Base-by-base conservation (phyloP, 345 rosid species). In the Euphorbia pulcherrima region DNA sequence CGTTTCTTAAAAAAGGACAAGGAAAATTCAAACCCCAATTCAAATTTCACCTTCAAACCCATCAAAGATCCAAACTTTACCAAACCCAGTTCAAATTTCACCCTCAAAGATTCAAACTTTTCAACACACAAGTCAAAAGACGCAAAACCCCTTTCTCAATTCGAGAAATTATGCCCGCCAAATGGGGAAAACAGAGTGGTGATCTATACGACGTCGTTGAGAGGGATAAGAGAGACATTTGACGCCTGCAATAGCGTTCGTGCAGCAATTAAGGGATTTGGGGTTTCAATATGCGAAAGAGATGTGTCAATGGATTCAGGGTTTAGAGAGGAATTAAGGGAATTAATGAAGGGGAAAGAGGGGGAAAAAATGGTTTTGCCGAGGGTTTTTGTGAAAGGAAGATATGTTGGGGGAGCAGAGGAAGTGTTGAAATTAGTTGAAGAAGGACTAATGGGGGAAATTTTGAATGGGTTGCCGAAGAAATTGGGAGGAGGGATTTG, bases 291-390 rank as follows among this genome's bases (percentile, higher is more conserved):
- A 65, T 92, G 90, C 79, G 97, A 88, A 68, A 86, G 98, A 60
- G 98, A 93, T 75, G 83, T 93, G 51, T 83, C 97, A 0, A 93
- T 93, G 95, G 96, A 90, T 72, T 78, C 79, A 2, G 70, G 86
- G 41, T 90, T 90, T 78, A 89, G 84, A 53, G 90, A 85, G 3
- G 99, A 94, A 77, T 56, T 94, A 8, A 84, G 68, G 64, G 90
- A 72, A 62, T 73, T 83, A 63, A 78, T 79, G 77, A 54, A 72
- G 55, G 90, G 83, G 6, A 81, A 74, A 58, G 82, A 78, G 29
- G 82, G 77, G 29, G 68, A 46, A 24, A 58, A 52, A 6, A 46
- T 27, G 47, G 53, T 83, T 71, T 80, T 87, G 71, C 99, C 97
- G 1, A 88, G 84, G 69, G 88, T 89, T 68, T 91, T 91, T 71